Evolutionary conservation across 1,284 basidiomycete genomes (phyloP), one percentile per base, ranked within the genome.

Genomic region (Farysia itapuensis): DNA sequence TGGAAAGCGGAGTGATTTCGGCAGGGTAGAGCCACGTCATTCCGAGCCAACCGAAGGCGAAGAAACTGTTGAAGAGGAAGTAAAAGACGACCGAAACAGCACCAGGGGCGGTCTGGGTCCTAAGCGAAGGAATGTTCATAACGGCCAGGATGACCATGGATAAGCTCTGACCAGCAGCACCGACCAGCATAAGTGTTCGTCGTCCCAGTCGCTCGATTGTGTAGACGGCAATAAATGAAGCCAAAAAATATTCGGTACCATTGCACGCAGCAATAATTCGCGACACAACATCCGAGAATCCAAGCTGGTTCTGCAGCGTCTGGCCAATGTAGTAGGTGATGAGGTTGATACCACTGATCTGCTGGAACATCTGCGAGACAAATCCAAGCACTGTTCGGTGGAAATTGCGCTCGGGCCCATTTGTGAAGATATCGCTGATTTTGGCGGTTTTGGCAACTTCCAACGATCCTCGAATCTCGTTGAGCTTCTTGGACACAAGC

Each of bases 1-100:
- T 74, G 12, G 58, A 42, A 12, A 75, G 57, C 0, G 71, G 71
- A 1, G 72, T 74, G 44, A 74, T 71, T 46, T 75, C 72, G 26
- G 72, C 72, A 12, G 72, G 72, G 51, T 73, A 74, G n/a, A 75
- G 52, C 72, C 72, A 75, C 7, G 72, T 67, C 71, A 75, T 70
- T 14, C 72, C 72, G 23, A 75, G 67, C 72, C 72, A 75, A 9
- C 72, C 72, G 45, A 73, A 58, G 16, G 63, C 72, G 36, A 75
- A 75, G 35, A 64, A 66, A n/a, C 64, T 65, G 53, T 75, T 75
- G 56, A 72, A 75, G 25, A 73, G 48, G 60, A 72, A 70, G 41
- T 63, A 65, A 32, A 70, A 70, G 20, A 72, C 65, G 35, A 64
- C 61, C 30, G 69, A 69, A 22, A 61, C 58, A 37, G 67, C 34